Percentiles rank a stretch among this genome's conserved stretches.
These are phyloP conservation scores for Fusarium mexicanum DNA, from an alignment of 2,329 filamentous ascomycete genomes.

Conservation along the genomic window DNA sequence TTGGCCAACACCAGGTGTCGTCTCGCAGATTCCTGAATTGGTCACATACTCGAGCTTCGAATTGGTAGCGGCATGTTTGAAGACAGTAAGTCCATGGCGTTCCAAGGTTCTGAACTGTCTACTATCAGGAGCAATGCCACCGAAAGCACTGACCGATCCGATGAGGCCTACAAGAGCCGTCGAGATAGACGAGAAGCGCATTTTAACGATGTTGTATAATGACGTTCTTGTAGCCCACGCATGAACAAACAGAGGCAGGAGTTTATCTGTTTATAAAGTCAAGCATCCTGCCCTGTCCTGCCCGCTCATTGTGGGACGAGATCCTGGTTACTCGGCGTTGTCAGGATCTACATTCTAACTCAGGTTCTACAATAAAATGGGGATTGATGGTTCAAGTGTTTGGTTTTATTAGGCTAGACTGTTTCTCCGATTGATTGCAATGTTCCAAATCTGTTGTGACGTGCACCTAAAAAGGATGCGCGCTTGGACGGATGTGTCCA, in stretches of 20 bases:
- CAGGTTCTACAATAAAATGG: slow-evolving; percentile 3
- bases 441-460: slow-evolving; percentile 12
- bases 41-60: slow-evolving; percentile 39
- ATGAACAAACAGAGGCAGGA: background rate
- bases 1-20: slow-evolving; percentile 66
- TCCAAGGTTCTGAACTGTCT: slow-evolving; percentile 29
- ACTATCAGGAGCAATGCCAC: slow-evolving; percentile 30
- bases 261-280: slow-evolving; percentile 18
- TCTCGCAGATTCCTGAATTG: slow-evolving; percentile 63
- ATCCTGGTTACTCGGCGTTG: slow-evolving; percentile 27
- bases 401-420: slow-evolving; percentile 1
- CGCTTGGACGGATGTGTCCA: slow-evolving; percentile 17
- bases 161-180: slow-evolving; percentile 29
- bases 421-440: slow-evolving; percentile 15
- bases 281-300: background rate
- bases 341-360: slow-evolving; percentile 4
- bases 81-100: slow-evolving; percentile 17
- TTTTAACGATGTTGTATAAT: slow-evolving; percentile 4
- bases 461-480: background rate
- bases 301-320: slow-evolving; percentile 19
- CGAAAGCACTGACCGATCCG: slow-evolving; percentile 23
- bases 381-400: slow-evolving; percentile 11
- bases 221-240: background rate
- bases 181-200: slow-evolving; percentile 35
- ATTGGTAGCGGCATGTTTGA: slow-evolving; percentile 32